A percentile compares a stretch with the other conserved stretches of the same genome.
These are phyloP conservation scores for Phoma sp. DNA, from an alignment of 2,329 filamentous ascomycete species.

Conservation along the genomic window DNA sequence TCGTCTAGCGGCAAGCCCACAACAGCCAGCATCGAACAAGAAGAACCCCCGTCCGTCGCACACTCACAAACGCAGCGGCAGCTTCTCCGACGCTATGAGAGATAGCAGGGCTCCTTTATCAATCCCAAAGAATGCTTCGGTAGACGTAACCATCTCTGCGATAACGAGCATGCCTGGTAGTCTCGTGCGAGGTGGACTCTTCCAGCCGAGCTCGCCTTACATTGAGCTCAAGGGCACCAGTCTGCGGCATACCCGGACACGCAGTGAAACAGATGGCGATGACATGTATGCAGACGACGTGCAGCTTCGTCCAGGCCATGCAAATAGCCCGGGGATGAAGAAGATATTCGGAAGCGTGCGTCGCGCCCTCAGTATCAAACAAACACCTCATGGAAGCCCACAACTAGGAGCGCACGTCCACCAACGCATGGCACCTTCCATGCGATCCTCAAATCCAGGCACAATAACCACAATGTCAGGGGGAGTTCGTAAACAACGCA, in stretches of 20 bases:
- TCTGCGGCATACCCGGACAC: constrained; percentile 41
- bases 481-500: constrained; percentile 43
- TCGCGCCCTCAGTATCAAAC: constrained; percentile 74
- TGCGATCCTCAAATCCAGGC: constrained; percentile 41
- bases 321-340: constrained; percentile 72
- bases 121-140: constrained; percentile 53
- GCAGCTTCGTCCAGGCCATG: constrained; percentile 31
- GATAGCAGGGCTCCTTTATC: constrained; percentile 67
- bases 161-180: constrained; percentile 77
- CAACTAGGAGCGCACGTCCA: constrained; percentile 30
- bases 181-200: constrained; percentile 83
- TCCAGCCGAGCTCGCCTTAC: constrained; percentile 82
- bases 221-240: constrained; percentile 63
- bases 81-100: constrained; percentile 83
- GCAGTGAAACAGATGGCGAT: constrained; percentile 41
- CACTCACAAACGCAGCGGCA: constrained; percentile 83
- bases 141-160: constrained; percentile 59
- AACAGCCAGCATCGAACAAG: constrained; percentile 35
- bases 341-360: constrained; percentile 87
- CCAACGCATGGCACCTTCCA: constrained; percentile 31
- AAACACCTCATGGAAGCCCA: constrained; percentile 38
- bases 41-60: constrained; percentile 37
- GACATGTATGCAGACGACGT: constrained; percentile 32
- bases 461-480: constrained; percentile 33
- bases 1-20: constrained; percentile 41